phyloP scores from a whole-genome alignment of 495 filamentous ascomycete genomes.

The Saxophila tyrrhenica region DNA sequence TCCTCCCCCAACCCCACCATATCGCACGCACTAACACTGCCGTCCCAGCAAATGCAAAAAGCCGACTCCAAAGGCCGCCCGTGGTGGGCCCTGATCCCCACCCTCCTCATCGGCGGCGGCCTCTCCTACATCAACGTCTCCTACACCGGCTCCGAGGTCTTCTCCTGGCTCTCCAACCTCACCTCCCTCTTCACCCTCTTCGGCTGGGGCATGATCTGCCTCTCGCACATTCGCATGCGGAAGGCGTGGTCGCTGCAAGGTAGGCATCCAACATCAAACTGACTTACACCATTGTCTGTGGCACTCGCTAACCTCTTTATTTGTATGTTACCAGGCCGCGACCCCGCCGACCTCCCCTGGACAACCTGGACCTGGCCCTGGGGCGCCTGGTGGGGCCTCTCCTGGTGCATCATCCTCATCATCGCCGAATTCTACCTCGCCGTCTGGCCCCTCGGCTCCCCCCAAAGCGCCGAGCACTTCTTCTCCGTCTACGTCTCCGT shows the following conservation, averaged over 20 bases:
- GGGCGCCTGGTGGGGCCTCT: slow-evolving; percentile 22
- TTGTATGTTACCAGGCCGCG: no score
- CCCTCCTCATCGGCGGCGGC: background rate
- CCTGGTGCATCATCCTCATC: slow-evolving; percentile 23
- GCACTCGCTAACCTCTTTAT: no score
- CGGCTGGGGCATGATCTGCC: slow-evolving; percentile 24
- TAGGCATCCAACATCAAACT: no score
- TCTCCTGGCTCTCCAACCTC: background rate
- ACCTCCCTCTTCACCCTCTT: background rate
- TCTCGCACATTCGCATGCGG: slow-evolving; percentile 25
- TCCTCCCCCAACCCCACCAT: no score
- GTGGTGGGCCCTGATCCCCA: background rate
- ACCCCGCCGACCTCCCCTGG: slow-evolving; percentile 18
- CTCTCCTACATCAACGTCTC: background rate
- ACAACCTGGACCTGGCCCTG: slow-evolving; percentile 24
- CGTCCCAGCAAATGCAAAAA: background rate
- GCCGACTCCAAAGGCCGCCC: background rate
- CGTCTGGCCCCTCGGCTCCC: slow-evolving; percentile 18
- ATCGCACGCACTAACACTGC: no score
- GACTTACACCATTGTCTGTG: no score
- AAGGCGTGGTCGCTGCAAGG: slow-evolving; percentile 21
- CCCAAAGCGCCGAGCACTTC: slow-evolving; percentile 14
- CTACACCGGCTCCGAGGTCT: background rate
- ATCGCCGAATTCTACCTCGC: slow-evolving; percentile 22
- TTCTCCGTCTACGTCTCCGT: slow-evolving; percentile 22